phyloP scores from a whole-genome alignment of 306 rosid species.

The Sicyos baderoa region DNA sequence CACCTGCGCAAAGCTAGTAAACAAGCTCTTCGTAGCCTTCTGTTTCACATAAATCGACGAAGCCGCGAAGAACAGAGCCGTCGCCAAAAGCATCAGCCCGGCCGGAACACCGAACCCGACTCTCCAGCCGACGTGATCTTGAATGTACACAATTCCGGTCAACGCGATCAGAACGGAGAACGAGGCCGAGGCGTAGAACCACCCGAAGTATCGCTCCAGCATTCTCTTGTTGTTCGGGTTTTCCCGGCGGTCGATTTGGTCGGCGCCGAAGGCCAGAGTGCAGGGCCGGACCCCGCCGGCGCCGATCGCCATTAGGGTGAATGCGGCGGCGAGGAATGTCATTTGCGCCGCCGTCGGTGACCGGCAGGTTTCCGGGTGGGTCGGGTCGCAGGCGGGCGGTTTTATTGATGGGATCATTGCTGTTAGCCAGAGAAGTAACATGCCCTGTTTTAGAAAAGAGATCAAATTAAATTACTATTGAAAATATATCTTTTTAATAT shows the following conservation, averaged over 20 bases:
- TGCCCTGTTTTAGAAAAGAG: conserved; percentile 36
- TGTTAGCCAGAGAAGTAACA: conserved; percentile 45
- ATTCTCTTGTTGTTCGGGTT: conserved; percentile 36
- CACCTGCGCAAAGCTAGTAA: conserved; percentile 44
- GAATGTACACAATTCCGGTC: conserved; percentile 43
- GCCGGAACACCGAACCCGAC: conserved; percentile 69
- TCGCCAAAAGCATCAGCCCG: conserved; percentile 41
- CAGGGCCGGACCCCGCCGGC: conserved; percentile 53
- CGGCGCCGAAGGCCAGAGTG: conserved; percentile 59
- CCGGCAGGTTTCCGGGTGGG: conserved; percentile 27
- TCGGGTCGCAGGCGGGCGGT: conserved; percentile 40
- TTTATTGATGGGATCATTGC: conserved; percentile 41
- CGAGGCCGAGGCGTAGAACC: conserved; percentile 49
- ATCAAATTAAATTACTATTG: too few relatives aligned
- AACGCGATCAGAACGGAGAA: conserved; percentile 38
- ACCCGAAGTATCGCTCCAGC: conserved; percentile 47
- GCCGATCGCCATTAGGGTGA: conserved; percentile 44
- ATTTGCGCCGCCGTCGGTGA: conserved; percentile 39
- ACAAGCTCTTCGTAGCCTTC: conserved; percentile 39
- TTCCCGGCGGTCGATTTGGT: conserved; percentile 37
- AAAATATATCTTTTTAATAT: too few relatives aligned
- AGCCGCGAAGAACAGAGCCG: conserved; percentile 35
- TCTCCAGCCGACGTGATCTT: conserved; percentile 55
- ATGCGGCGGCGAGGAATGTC: conserved; percentile 27
- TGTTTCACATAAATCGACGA: conserved; percentile 45